Evolutionary conservation across 805 yeast species (phyloP).

Genomic region (Wickerhamomyces bisporus): DNA sequence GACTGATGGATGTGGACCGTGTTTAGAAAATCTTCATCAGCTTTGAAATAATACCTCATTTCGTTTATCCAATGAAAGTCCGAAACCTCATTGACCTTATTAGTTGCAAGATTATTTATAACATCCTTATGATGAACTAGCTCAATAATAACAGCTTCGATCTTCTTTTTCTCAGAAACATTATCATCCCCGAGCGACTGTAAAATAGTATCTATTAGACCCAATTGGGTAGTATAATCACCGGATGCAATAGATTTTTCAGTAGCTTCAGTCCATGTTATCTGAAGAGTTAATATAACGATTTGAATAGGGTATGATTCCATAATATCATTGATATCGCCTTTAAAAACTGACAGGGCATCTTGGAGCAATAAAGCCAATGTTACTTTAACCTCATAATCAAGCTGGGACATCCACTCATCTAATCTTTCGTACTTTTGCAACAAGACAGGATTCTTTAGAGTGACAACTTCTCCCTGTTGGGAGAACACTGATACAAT

Average conservation of each 20-base stretch:
- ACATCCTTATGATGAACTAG: conserved; percentile 52
- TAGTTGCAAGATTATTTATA: conserved; percentile 16
- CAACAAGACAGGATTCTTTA: conserved; percentile 40
- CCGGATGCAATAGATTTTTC: conserved; percentile 26
- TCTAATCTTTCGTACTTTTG: conserved; percentile 38
- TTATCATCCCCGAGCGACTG: conserved; percentile 9
- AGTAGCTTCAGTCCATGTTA: conserved; percentile 45
- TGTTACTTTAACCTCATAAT: conserved; percentile 44
- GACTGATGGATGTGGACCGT: conserved; percentile 48
- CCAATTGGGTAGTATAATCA: conserved; percentile 18
- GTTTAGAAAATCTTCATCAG: conserved; percentile 22
- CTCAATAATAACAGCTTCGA: conserved; percentile 65
- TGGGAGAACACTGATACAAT: conserved; percentile 52
- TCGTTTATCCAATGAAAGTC: conserved; percentile 45
- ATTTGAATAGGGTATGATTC: conserved; percentile 50
- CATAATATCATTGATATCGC: conserved; percentile 30
- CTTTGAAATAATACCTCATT: conserved; percentile 39
- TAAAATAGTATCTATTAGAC: conserved; percentile 5
- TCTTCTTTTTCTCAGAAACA: conserved; percentile 34
- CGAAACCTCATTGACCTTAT: conserved; percentile 7
- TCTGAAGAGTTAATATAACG: conserved; percentile 47
- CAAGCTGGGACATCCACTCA: conserved; percentile 62
- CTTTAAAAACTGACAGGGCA: conserved; percentile 26
- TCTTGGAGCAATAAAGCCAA: conserved; percentile 32
- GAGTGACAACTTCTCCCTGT: conserved; percentile 54